Evolutionary conservation across 202 grass and related monocot genomes (phyloP).

Genomic region (Cymbopogon flexuosus): DNA sequence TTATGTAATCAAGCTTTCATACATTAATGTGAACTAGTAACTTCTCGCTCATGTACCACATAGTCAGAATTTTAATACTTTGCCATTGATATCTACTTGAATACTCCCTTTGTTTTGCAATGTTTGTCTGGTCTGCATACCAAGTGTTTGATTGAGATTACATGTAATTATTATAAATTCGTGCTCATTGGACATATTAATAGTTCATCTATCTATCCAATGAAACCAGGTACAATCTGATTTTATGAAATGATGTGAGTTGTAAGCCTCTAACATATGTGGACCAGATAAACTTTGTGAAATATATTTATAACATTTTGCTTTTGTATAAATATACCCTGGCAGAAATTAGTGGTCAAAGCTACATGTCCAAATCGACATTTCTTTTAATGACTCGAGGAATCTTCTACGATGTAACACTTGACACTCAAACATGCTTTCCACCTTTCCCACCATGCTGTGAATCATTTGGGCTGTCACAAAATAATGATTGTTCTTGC

Average conservation of each 20-base stretch:
- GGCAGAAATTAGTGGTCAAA: not conserved
- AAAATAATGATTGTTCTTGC: not conserved
- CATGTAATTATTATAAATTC: not conserved
- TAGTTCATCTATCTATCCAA: not conserved
- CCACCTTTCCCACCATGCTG: not conserved
- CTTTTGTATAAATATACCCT: not conserved
- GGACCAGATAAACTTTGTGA: not conserved
- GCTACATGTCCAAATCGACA: not conserved
- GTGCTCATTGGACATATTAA: not conserved
- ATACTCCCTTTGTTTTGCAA: not conserved
- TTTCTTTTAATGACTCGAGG: not conserved
- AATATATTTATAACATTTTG: not conserved
- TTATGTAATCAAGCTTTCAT: not conserved
- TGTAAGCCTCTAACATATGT: not conserved
- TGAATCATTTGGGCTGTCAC: not conserved
- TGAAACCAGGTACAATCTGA: not conserved
- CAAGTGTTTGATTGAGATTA: not conserved
- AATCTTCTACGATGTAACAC: not conserved
- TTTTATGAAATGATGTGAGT: not conserved
- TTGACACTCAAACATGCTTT: slow-evolving; percentile 7
- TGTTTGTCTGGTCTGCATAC: not conserved
- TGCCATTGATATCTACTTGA: not conserved
- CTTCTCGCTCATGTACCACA: not conserved
- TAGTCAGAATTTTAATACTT: not conserved
- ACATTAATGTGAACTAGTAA: not conserved